Conservation (phyloP, 495 filamentous ascomycete species). For the Clohesyomyces aquaticus region DNA sequence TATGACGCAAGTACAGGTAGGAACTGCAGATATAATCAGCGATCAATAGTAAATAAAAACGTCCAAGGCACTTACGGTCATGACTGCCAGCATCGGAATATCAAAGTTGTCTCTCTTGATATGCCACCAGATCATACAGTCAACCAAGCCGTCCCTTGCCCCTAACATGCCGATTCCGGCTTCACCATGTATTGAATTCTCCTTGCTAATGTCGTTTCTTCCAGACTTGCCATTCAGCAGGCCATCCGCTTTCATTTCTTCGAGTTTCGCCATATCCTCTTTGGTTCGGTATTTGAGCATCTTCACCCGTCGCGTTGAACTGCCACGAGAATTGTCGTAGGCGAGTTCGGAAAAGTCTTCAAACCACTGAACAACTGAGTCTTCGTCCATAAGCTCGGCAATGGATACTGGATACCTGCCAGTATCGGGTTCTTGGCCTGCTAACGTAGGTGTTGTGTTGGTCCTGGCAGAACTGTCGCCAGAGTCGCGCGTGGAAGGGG, state of each 20-base stretch:
- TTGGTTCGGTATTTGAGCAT: slow-evolving; percentile 88
- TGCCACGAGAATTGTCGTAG: slow-evolving; percentile 84
- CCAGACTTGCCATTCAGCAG: slow-evolving; percentile 21
- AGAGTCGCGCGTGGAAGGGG: slow-evolving; percentile 50
- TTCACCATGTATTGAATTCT: slow-evolving; percentile 65
- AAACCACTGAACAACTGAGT: slow-evolving; percentile 91
- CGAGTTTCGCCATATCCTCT: slow-evolving; percentile 56
- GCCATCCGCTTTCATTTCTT: slow-evolving; percentile 37
- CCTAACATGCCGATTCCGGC: slow-evolving; percentile 74
- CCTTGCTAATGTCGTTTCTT: slow-evolving; percentile 49
- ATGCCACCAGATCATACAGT: slow-evolving; percentile 94
- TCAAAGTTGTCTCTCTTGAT: slow-evolving; percentile 97
- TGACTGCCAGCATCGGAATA: slow-evolving; percentile 96
- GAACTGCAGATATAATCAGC: slow-evolving; percentile 46
- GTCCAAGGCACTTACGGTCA: slow-evolving; percentile 73
- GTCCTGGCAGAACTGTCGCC: slow-evolving; percentile 41
- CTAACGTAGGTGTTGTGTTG: slow-evolving; percentile 52
- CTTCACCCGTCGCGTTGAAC: slow-evolving; percentile 79
- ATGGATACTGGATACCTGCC: slow-evolving; percentile 78
- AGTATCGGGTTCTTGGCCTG: slow-evolving; percentile 27
- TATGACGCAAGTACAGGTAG: slow-evolving; percentile 48
- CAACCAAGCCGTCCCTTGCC: slow-evolving; percentile 85
- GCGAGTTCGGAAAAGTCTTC: slow-evolving; percentile 92
- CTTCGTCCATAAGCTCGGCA: slow-evolving; percentile 90
- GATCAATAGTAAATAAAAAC: background rate